Evolutionary conservation across 805 yeast genomes (phyloP).

Genomic region (Nadsonia fulvescens): DNA sequence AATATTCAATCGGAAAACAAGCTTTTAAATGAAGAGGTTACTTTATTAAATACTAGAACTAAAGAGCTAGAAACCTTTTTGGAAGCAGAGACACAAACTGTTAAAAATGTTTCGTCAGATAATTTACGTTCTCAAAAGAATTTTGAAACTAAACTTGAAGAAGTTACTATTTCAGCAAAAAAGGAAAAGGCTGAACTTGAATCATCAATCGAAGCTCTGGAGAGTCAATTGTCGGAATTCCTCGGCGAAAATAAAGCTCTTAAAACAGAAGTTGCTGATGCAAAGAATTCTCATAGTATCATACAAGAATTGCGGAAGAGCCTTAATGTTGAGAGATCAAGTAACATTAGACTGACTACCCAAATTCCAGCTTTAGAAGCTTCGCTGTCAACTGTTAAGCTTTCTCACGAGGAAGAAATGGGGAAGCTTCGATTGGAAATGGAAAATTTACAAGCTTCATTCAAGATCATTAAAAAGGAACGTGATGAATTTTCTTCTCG

Average conservation of each 20-base stretch:
- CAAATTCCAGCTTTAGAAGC: too few relatives aligned
- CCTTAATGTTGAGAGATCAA: too few relatives aligned
- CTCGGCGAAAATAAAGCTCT: neutral
- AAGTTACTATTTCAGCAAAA: neutral
- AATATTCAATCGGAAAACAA: neutral
- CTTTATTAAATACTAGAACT: slow-evolving; percentile 1
- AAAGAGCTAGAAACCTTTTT: slow-evolving; percentile 3
- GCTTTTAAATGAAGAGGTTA: slow-evolving; percentile 1
- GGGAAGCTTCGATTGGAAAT: slow-evolving; percentile 1
- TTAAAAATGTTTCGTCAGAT: slow-evolving; percentile 2
- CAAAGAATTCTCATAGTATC: neutral
- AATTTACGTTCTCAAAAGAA: neutral
- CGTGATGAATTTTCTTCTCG: slow-evolving; percentile 9
- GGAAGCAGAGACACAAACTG: slow-evolving; percentile 4
- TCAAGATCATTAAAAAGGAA: slow-evolving; percentile 4
- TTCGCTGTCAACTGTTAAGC: slow-evolving; percentile 1
- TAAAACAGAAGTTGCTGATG: neutral
- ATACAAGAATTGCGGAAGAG: neutral
- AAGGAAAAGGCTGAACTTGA: neutral
- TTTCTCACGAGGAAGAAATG: slow-evolving; percentile 1
- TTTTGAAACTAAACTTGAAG: slow-evolving; percentile 1
- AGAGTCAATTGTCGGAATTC: neutral
- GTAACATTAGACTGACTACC: too few relatives aligned
- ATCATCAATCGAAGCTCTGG: neutral
- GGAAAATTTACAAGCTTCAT: neutral